Percentiles rank a stretch among this genome's conserved stretches.
These are phyloP conservation scores for Blumeriella jaapii DNA, from an alignment of 2,329 filamentous ascomycete genomes.

Conservation along the genomic window DNA sequence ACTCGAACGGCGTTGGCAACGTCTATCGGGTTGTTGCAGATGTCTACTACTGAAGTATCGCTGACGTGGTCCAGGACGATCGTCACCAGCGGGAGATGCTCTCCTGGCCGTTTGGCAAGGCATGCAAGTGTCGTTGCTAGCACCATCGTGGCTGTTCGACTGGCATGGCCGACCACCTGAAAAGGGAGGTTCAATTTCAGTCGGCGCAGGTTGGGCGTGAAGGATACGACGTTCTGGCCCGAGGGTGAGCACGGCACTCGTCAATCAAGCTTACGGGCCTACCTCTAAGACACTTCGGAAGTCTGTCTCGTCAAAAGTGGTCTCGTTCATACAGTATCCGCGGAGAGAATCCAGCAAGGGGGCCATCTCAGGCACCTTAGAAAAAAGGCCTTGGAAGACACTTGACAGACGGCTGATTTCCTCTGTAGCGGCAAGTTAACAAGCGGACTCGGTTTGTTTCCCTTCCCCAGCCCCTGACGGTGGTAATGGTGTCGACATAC, in stretches of 20 bases:
- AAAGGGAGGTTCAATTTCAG: slow-evolving; percentile 41
- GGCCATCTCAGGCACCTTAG: slow-evolving; percentile 32
- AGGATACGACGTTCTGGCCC: slow-evolving; percentile 29
- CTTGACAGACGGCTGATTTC: slow-evolving; percentile 38
- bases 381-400: slow-evolving; percentile 32
- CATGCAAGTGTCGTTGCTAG: slow-evolving; percentile 41
- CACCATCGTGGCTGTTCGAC: slow-evolving; percentile 38
- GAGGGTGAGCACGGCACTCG: too few species aligned
- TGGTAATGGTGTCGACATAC: slow-evolving; percentile 31
- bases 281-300: slow-evolving; percentile 32
- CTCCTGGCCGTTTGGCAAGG: slow-evolving; percentile 34
- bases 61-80: slow-evolving; percentile 40
- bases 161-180: slow-evolving; percentile 36
- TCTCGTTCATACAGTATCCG: slow-evolving; percentile 37
- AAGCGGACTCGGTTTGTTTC: too few species aligned
- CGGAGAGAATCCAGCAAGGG: slow-evolving; percentile 34
- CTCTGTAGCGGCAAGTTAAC: slow-evolving; percentile 29
- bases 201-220: slow-evolving; percentile 34
- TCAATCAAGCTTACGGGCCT: neutral
- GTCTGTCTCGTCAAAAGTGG: slow-evolving; percentile 38
- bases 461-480: too few species aligned
- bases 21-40: slow-evolving; percentile 41
- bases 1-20: slow-evolving; percentile 36
- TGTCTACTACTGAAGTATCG: slow-evolving; percentile 35
- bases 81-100: slow-evolving; percentile 32